Conservation (phyloP, 805 yeast genomes). For the Teunomyces panamensis region DNA sequence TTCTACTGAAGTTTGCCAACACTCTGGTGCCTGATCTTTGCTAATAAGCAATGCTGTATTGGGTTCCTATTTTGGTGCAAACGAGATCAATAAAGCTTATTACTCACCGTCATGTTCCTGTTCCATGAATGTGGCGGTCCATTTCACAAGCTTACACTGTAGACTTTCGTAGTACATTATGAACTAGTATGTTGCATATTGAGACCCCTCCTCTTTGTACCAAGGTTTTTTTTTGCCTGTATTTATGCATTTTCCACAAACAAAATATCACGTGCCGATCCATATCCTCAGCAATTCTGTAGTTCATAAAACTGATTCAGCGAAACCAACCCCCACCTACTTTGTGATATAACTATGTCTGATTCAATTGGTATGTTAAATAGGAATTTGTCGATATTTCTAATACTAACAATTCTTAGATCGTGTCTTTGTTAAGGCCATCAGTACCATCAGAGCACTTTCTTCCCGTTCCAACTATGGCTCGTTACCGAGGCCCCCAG, state of each 20-base stretch:
- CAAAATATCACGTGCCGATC: neutral
- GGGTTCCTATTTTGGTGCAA: constrained; percentile 20
- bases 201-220: neutral
- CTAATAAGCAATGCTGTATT: constrained; percentile 9
- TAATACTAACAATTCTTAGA: constrained; percentile 39
- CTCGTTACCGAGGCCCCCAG: constrained; percentile 72
- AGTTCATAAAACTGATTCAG: neutral
- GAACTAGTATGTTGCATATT: neutral
- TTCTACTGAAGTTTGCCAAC: constrained; percentile 12
- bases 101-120: constrained; percentile 19
- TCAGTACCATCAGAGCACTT: constrained; percentile 70
- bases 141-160: constrained; percentile 10
- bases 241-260: no score
- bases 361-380: constrained; percentile 45
- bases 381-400: neutral
- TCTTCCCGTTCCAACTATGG: constrained; percentile 63
- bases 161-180: neutral
- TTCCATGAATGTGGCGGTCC: constrained; percentile 10
- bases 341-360: constrained; percentile 33
- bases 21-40: constrained; percentile 17
- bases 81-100: constrained; percentile 13
- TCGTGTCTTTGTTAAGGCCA: constrained; percentile 79
- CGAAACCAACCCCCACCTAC: neutral
- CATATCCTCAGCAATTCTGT: neutral
- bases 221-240: no score